Evolutionary conservation across 352 stramenopile species (phyloP).

Genomic region (Globisporangium spinosum): DNA sequence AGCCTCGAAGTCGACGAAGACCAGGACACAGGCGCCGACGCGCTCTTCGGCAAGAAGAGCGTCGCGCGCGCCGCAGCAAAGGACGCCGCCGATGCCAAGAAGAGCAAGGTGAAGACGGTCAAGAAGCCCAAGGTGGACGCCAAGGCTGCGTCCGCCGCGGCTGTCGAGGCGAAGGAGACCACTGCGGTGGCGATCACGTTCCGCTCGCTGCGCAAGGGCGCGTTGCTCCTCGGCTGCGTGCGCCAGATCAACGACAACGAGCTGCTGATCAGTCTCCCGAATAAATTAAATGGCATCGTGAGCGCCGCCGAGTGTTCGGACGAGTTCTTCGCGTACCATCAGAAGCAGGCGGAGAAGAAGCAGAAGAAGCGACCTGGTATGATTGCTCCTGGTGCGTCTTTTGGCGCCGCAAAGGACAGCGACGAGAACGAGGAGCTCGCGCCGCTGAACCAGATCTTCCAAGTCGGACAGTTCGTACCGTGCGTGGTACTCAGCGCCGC

Average conservation of each 20-base stretch:
- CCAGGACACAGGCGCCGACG: constrained; percentile 34
- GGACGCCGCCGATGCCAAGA: constrained; percentile 18
- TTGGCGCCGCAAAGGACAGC: constrained; percentile 3
- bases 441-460: constrained; percentile 56
- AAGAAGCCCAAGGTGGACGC: constrained; percentile 20
- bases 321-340: constrained; percentile 52
- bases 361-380: constrained; percentile 24
- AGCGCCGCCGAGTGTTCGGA: constrained; percentile 70
- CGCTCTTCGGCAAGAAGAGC: constrained; percentile 80
- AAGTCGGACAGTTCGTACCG: constrained; percentile 80
- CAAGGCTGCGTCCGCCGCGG: constrained; percentile 17
- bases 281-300: constrained; percentile 93
- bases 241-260: constrained; percentile 84
- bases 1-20: constrained; percentile 27
- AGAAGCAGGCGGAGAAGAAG: constrained; percentile 17
- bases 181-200: constrained; percentile 55
- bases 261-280: constrained; percentile 89
- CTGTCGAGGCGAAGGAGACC: constrained; percentile 23
- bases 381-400: constrained; percentile 5
- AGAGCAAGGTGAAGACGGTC: constrained; percentile 28
- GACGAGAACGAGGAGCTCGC: constrained; percentile 35
- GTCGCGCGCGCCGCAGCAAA: constrained; percentile 20
- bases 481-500: constrained; percentile 71
- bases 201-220: constrained; percentile 61
- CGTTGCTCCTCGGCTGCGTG: constrained; percentile 86